phyloP scores from a whole-genome alignment of 352 stramenopile species.

The Detonula confervacea region DNA sequence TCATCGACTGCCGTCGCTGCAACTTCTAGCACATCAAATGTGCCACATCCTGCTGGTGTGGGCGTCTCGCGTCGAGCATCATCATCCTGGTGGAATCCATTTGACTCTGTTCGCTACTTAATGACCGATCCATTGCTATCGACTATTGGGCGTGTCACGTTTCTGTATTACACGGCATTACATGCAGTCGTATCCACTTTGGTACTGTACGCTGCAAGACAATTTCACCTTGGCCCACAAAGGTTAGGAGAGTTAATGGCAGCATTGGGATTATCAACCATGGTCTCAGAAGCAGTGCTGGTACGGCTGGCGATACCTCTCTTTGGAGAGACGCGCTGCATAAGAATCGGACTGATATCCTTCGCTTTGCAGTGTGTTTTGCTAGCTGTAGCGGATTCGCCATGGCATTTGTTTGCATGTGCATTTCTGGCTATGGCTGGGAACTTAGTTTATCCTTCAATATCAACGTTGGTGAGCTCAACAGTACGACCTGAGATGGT shows the following conservation, averaged over 20 bases:
- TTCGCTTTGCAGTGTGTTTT: slow-evolving; percentile 86
- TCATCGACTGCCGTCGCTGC: slow-evolving; percentile 27
- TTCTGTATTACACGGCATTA: slow-evolving; percentile 89
- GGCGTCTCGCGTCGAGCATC: slow-evolving; percentile 41
- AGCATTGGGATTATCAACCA: slow-evolving; percentile 87
- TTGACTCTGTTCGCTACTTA: slow-evolving; percentile 78
- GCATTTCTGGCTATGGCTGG: slow-evolving; percentile 77
- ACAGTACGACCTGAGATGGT: slow-evolving; percentile 79
- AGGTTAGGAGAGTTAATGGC: slow-evolving; percentile 87
- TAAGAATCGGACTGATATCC: slow-evolving; percentile 76
- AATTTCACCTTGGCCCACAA: slow-evolving; percentile 78
- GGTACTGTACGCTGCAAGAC: slow-evolving; percentile 84
- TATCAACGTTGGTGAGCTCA: slow-evolving; percentile 78
- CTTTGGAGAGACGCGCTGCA: slow-evolving; percentile 73
- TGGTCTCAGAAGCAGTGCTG: slow-evolving; percentile 87
- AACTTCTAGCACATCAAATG: slow-evolving; percentile 44
- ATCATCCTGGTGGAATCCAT: slow-evolving; percentile 73
- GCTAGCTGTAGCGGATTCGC: slow-evolving; percentile 71
- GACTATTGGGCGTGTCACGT: slow-evolving; percentile 84
- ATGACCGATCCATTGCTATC: slow-evolving; percentile 81
- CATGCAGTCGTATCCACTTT: slow-evolving; percentile 89
- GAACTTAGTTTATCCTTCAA: slow-evolving; percentile 86
- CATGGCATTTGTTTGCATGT: slow-evolving; percentile 85
- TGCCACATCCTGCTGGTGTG: slow-evolving; percentile 28
- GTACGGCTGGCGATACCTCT: slow-evolving; percentile 81